Evolutionary conservation across 2,329 filamentous ascomycete species (phyloP).

Genomic region (Penicillium sp.): DNA sequence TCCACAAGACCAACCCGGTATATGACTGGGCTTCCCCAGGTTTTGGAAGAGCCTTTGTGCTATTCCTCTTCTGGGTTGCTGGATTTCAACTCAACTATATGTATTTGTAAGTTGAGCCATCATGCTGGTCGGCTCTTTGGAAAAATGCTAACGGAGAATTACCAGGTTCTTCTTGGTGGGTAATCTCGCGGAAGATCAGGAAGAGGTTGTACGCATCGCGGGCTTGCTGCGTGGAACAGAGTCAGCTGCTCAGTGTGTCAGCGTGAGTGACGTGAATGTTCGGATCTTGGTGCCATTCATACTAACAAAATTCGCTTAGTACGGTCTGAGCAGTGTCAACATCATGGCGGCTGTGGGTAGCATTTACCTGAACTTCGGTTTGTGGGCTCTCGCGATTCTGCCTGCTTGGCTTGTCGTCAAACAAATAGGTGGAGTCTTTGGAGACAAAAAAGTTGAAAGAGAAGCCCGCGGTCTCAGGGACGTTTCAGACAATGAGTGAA

Average conservation of each 20-base stretch:
- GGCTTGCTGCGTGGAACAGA: slow-evolving; percentile 70
- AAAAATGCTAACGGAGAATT: background rate
- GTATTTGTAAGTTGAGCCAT: slow-evolving; percentile 56
- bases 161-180: slow-evolving; percentile 68
- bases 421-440: slow-evolving; percentile 50
- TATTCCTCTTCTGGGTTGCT: slow-evolving; percentile 68
- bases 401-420: slow-evolving; percentile 69
- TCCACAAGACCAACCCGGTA: slow-evolving; percentile 57
- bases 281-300: background rate
- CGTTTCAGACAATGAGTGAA: background rate
- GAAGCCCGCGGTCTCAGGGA: slow-evolving; percentile 19
- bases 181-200: slow-evolving; percentile 62
- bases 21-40: slow-evolving; percentile 67
- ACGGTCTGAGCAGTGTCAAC: slow-evolving; percentile 64
- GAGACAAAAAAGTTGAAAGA: slow-evolving; percentile 33
- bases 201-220: slow-evolving; percentile 68
- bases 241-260: slow-evolving; percentile 72
- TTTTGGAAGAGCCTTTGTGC: slow-evolving; percentile 67
- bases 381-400: slow-evolving; percentile 65
- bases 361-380: slow-evolving; percentile 69
- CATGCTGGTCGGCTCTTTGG: background rate
- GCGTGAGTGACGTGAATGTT: slow-evolving; percentile 41
- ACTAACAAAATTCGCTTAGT: slow-evolving; percentile 40
- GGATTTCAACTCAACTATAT: slow-evolving; percentile 75
- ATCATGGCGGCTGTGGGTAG: slow-evolving; percentile 67